These are phyloP conservation scores for Saccharum officinarum DNA, from an alignment of 176 grass and related monocot species.

Conservation along the genomic window DNA sequence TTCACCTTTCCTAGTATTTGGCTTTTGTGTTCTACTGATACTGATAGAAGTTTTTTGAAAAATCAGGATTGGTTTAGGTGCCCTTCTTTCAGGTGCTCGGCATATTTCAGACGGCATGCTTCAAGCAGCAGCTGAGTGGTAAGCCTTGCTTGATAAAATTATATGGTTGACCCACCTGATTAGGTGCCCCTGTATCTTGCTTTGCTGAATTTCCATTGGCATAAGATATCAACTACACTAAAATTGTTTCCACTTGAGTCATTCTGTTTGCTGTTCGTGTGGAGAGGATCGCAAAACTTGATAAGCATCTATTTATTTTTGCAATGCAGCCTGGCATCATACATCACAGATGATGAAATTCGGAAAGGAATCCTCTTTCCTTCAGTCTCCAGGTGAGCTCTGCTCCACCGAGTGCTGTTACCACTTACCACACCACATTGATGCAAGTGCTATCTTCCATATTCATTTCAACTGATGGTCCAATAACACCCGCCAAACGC, in stretches of 20 bases:
- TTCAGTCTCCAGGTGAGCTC: slow-evolving; percentile 73
- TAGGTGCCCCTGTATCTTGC: neutral
- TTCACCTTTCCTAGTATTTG: slow-evolving; percentile 2
- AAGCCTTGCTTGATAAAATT: slow-evolving; percentile 32
- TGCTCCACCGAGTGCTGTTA: neutral
- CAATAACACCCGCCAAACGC: slow-evolving; percentile 15
- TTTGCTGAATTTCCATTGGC: neutral
- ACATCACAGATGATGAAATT: slow-evolving; percentile 92
- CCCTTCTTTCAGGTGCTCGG: slow-evolving; percentile 90
- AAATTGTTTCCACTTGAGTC: neutral
- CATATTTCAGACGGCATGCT: slow-evolving; percentile 94
- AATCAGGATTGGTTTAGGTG: slow-evolving; percentile 93
- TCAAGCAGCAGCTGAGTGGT: slow-evolving; percentile 93
- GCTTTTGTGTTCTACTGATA: slow-evolving; percentile 33
- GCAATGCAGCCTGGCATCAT: slow-evolving; percentile 80
- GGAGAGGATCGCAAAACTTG: neutral
- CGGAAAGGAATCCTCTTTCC: slow-evolving; percentile 84
- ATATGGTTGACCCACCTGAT: slow-evolving; percentile 18
- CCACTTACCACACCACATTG: neutral
- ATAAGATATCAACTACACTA: neutral
- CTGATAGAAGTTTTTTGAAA: slow-evolving; percentile 38
- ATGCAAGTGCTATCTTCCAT: neutral
- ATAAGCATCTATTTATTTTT: slow-evolving; percentile 27
- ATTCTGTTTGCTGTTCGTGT: neutral
- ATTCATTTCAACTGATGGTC: neutral